Conservation (phyloP, 2,329 filamentous ascomycete genomes). For the Periconia macrospinosa region DNA sequence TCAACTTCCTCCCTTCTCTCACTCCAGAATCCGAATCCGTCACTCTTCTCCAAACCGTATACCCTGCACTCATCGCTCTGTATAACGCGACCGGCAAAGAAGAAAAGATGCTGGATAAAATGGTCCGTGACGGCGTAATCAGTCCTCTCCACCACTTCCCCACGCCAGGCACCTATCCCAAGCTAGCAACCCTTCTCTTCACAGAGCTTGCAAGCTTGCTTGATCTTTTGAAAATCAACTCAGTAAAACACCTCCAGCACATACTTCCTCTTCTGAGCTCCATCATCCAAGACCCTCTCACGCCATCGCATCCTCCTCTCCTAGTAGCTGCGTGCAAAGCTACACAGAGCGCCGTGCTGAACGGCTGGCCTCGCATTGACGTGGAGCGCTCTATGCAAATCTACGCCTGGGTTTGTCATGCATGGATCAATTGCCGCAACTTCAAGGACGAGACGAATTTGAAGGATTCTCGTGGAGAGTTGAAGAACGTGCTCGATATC, state of each 20-base stretch:
- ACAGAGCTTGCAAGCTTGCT: conserved; percentile 55
- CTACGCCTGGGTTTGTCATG: not conserved
- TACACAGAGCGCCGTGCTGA: not conserved
- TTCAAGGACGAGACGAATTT: not conserved
- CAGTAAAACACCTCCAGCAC: conserved; percentile 70
- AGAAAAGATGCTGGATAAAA: conserved; percentile 45
- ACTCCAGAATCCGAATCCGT: conserved; percentile 74
- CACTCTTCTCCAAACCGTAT: conserved; percentile 64
- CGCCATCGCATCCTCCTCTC: not conserved
- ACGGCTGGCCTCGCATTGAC: conserved; percentile 1
- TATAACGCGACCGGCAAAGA: conserved; percentile 18
- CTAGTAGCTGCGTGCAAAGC: not conserved
- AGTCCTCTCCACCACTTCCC: conserved; percentile 58
- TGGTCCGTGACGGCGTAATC: conserved; percentile 48
- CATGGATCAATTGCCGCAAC: not conserved
- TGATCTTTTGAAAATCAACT: conserved; percentile 60
- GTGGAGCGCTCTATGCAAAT: not conserved
- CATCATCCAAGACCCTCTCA: conserved; percentile 60
- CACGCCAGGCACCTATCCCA: conserved; percentile 52
- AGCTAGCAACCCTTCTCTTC: conserved; percentile 61
- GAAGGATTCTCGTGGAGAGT: not conserved
- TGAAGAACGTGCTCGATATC: not conserved
- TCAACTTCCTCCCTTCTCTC: conserved; percentile 76
- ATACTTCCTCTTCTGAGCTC: conserved; percentile 68
- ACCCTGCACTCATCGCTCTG: conserved; percentile 66